phyloP scores from a whole-genome alignment of 225 moss, liverwort and hornwort genomes.

The Physcomitrellopsis africana region DNA sequence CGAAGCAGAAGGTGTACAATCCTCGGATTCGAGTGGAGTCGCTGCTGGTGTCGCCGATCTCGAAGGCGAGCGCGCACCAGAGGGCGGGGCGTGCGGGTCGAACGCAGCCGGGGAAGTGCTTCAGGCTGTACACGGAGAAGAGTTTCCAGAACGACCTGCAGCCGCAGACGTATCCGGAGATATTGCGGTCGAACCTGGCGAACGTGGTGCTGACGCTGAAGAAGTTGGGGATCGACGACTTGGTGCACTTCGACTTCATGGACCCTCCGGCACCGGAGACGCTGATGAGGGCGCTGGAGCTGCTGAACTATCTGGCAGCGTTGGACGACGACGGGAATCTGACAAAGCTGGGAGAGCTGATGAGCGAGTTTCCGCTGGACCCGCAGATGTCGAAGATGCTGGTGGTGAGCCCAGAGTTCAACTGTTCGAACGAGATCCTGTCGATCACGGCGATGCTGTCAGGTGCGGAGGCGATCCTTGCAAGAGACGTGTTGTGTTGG shows the following conservation, averaged over 20 bases:
- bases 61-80: slow-evolving; percentile 75
- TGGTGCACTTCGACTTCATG: slow-evolving; percentile 79
- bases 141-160: slow-evolving; percentile 62
- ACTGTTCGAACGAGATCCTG: slow-evolving; percentile 86
- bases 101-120: slow-evolving; percentile 70
- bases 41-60: slow-evolving; percentile 58
- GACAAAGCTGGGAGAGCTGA: slow-evolving; percentile 35
- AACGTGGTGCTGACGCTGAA: slow-evolving; percentile 69
- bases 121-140: slow-evolving; percentile 64
- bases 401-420: slow-evolving; percentile 70
- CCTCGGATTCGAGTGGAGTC: slow-evolving; percentile 67
- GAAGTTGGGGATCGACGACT: slow-evolving; percentile 73
- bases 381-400: slow-evolving; percentile 78
- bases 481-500: no score
- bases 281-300: slow-evolving; percentile 63
- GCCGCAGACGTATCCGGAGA: slow-evolving; percentile 69
- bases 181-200: slow-evolving; percentile 59
- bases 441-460: slow-evolving; percentile 95
- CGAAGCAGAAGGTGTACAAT: slow-evolving; percentile 68
- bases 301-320: slow-evolving; percentile 59
- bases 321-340: slow-evolving; percentile 52
- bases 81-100: slow-evolving; percentile 70
- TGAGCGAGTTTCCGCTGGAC: slow-evolving; percentile 54
- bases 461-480: slow-evolving; percentile 36
- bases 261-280: slow-evolving; percentile 71